Base-by-base conservation (phyloP, 345 rosid genomes). In the Melaleuca alternifolia region DNA sequence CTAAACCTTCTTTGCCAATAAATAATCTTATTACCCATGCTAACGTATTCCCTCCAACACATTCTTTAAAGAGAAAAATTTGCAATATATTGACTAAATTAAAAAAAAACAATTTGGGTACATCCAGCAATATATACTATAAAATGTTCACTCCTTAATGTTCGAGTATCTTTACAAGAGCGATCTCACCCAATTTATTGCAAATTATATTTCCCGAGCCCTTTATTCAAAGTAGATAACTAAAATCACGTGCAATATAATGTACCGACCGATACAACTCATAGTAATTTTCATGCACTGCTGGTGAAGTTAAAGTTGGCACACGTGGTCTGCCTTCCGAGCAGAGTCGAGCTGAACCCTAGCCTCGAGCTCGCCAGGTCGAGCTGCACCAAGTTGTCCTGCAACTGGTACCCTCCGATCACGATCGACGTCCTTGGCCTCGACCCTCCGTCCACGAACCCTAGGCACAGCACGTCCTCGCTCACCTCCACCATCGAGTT, bases 241-340 rank as follows among this genome's bases (percentile, higher is more conserved):
- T 71, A 2, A 18, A 33, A 21, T 71, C 26, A 2, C 26, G 81
- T 37, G 81, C 81, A 0, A 71, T 10, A 71, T 10, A 21, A 71
- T 71, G 81, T 48, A 5, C 81, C 26, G 0, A 18, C 48, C 10
- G 37, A 37, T 37, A 5, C 81, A 71, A 37, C 24, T 37, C 48
- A 71, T 71, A 2, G 48, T 9, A 71, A 71, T 37, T 71, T 71
- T 71, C 2, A 71, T 37, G 81, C 48, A 71, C 2, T 90, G 86
- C 92, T 88, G 54, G 96, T 92, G 92, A 93, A 93, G 92, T 94
- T 94, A 90, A 96, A 94, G 89, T 94, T 92, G 90, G 95, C 89
- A 86, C 98, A 94, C 5, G 88, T 93, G 8, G 95, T 94, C 21
- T 30, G 91, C 85, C 92, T 90, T 6, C 93, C 91, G 84, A 91